Conservation (phyloP, 1,284 basidiomycete genomes). For the Pseudozyma hubeiensis region DNA sequence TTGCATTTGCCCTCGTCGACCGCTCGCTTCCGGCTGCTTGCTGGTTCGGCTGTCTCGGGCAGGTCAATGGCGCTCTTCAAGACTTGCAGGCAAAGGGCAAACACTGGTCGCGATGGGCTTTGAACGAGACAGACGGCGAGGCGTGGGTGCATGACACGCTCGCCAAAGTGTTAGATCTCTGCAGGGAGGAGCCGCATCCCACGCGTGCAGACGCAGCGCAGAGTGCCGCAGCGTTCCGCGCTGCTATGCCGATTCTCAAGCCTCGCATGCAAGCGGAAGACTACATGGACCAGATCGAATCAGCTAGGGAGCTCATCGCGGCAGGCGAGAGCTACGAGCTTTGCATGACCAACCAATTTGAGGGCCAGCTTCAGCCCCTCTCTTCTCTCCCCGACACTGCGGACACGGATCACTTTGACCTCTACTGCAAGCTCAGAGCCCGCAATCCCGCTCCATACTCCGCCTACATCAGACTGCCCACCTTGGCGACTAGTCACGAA, state of each 20-base stretch:
- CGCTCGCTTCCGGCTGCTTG: neutral
- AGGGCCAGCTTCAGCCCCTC: constrained; percentile 57
- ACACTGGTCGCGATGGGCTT: constrained; percentile 18
- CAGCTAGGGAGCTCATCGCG: constrained; percentile 80
- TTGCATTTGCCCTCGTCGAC: constrained; percentile 63
- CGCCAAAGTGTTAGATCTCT: neutral
- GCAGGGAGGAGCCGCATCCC: neutral
- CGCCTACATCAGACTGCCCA: constrained; percentile 79
- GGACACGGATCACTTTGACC: constrained; percentile 51
- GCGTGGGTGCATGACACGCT: constrained; percentile 29
- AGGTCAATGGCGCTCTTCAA: constrained; percentile 17
- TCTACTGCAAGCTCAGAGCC: constrained; percentile 70
- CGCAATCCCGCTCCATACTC: constrained; percentile 93
- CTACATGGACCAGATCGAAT: constrained; percentile 80
- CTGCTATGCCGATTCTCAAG: constrained; percentile 33
- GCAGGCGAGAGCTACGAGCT: constrained; percentile 95
- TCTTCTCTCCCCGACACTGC: constrained; percentile 5
- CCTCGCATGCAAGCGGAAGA: constrained; percentile 59
- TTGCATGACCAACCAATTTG: constrained; percentile 84
- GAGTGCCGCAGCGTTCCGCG: constrained; percentile 30
- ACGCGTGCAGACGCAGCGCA: constrained; percentile 5
- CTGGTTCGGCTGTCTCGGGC: constrained; percentile 2
- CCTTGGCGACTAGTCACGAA: constrained; percentile 68
- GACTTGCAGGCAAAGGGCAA: constrained; percentile 19
- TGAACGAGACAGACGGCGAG: constrained; percentile 18